Conservation (phyloP, 2,329 filamentous ascomycete species). For the Pseudocercospora musae region DNA sequence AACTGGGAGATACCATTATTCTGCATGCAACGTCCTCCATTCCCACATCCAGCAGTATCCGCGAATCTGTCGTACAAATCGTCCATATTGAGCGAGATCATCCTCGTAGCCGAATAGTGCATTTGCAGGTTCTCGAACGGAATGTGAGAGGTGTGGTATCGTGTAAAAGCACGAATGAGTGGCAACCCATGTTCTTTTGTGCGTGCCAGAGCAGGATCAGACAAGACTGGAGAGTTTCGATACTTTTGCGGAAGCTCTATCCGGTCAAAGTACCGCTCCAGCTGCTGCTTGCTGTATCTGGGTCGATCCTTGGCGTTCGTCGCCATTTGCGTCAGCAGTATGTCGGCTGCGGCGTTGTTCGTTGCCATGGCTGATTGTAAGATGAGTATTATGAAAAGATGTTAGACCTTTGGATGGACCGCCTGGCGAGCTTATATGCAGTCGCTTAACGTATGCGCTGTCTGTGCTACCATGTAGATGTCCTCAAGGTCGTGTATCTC, state of each 20-base stretch:
- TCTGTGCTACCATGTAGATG: not conserved
- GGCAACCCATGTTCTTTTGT: slow-evolving; percentile 24
- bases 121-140: slow-evolving; percentile 57
- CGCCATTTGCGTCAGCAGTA: slow-evolving; percentile 15
- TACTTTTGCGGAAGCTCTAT: slow-evolving; percentile 16
- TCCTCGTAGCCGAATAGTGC: slow-evolving; percentile 50
- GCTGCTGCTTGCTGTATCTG: slow-evolving; percentile 15
- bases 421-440: not conserved
- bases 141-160: slow-evolving; percentile 44
- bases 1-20: slow-evolving; percentile 37
- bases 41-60: slow-evolving; percentile 24
- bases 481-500: not conserved
- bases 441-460: not conserved
- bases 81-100: slow-evolving; percentile 48
- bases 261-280: slow-evolving; percentile 17
- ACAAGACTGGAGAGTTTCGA: slow-evolving; percentile 9
- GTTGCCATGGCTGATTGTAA: not conserved
- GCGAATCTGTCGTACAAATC: slow-evolving; percentile 54
- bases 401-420: not conserved
- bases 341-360: not conserved
- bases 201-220: slow-evolving; percentile 12
- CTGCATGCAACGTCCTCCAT: slow-evolving; percentile 45
- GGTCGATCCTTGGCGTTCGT: slow-evolving; percentile 15
- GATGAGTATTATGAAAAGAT: not conserved
- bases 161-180: slow-evolving; percentile 24